Evolutionary conservation across 176 grass and related monocot genomes (phyloP).

Genomic region (Tillandsia fasciculata): DNA sequence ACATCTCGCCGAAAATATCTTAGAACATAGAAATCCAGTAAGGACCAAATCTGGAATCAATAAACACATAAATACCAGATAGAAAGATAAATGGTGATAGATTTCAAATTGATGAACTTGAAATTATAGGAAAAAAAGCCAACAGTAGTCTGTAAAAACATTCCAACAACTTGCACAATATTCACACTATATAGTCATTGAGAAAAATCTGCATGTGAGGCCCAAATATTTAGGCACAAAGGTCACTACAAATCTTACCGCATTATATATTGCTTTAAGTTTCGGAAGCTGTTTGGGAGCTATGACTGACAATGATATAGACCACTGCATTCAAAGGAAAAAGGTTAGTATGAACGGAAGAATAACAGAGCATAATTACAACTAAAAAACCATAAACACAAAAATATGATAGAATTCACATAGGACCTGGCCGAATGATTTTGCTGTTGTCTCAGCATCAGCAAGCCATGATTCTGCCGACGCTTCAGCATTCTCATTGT

Average conservation of each 20-base stretch:
- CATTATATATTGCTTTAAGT: constrained; percentile 80
- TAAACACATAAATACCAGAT: no score
- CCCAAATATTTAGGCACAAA: neutral
- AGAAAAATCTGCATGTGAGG: no score
- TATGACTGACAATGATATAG: constrained; percentile 71
- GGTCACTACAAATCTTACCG: constrained; percentile 31
- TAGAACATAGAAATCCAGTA: no score
- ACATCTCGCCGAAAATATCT: no score
- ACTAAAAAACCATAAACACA: neutral
- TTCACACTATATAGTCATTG: no score
- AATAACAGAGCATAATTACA: constrained; percentile 4
- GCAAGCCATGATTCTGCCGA: constrained; percentile 43
- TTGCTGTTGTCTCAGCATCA: constrained; percentile 74
- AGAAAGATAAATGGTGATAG: no score
- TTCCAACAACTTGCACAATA: no score
- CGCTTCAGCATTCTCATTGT: constrained; percentile 51
- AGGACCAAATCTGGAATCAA: no score
- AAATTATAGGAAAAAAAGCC: no score
- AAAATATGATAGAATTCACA: constrained; percentile 10
- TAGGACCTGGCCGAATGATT: constrained; percentile 74
- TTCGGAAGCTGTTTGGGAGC: constrained; percentile 90
- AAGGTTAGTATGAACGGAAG: constrained; percentile 2
- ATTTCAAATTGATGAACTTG: no score
- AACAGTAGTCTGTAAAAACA: no score
- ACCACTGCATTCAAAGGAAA: constrained; percentile 56